These are phyloP conservation scores for Cercospora zeina DNA, from an alignment of 2,329 filamentous ascomycete genomes.

Conservation along the genomic window DNA sequence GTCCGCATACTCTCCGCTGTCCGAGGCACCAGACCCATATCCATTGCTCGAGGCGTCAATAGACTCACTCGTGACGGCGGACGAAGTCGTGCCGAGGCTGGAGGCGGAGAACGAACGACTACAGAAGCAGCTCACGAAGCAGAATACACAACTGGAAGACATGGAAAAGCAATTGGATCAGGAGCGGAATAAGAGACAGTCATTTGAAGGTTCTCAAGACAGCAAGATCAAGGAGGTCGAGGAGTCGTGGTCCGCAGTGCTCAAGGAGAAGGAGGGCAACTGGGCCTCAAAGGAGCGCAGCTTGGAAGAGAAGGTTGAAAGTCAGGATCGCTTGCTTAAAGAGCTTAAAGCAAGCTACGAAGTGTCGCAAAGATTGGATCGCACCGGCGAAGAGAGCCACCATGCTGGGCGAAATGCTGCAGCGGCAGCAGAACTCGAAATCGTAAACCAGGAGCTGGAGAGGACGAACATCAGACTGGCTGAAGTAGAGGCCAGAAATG, in stretches of 20 bases:
- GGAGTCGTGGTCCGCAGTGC: constrained; percentile 80
- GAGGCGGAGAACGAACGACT: constrained; percentile 85
- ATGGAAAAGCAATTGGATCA: constrained; percentile 76
- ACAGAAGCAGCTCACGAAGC: constrained; percentile 71
- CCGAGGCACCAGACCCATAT: constrained; percentile 94
- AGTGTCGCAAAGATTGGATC: constrained; percentile 84
- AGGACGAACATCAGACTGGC: constrained; percentile 82
- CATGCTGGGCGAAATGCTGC: constrained; percentile 62
- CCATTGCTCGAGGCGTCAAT: constrained; percentile 94
- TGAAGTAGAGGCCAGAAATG: constrained; percentile 90
- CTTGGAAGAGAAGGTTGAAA: constrained; percentile 90
- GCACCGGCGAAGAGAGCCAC: constrained; percentile 63
- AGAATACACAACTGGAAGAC: constrained; percentile 80
- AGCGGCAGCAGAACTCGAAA: constrained; percentile 86
- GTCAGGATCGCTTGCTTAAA: constrained; percentile 85
- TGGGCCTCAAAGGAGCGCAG: constrained; percentile 92
- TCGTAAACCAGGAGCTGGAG: constrained; percentile 88
- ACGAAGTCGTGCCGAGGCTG: constrained; percentile 88
- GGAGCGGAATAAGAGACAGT: constrained; percentile 70
- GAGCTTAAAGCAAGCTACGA: constrained; percentile 98
- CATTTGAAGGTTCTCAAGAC: constrained; percentile 76
- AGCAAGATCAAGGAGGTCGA: constrained; percentile 85
- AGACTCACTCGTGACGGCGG: constrained; percentile 85
- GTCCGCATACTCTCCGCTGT: constrained; percentile 87
- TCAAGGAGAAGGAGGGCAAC: constrained; percentile 93